A percentile compares a stretch with the other conserved stretches of the same genome.
These are phyloP conservation scores for Malus hybrid DNA, from an alignment of 331 rosid species.

Conservation along the genomic window DNA sequence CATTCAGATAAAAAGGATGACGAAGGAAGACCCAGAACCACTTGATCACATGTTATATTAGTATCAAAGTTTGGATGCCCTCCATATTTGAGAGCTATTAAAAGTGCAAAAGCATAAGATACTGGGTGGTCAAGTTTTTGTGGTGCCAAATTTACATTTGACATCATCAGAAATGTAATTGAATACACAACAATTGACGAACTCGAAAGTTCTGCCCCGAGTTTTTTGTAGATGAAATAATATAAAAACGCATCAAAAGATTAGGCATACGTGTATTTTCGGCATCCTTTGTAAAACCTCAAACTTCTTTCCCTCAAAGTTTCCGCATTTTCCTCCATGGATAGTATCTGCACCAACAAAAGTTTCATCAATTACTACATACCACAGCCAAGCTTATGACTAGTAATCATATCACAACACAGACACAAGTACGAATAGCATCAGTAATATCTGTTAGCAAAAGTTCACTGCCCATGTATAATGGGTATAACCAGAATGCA, in stretches of 20 bases:
- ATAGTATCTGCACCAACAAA: conserved; percentile 66
- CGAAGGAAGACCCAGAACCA: not conserved
- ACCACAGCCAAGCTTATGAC: not conserved
- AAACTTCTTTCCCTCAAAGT: conserved; percentile 90
- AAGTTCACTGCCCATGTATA: not conserved
- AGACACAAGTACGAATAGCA: not conserved
- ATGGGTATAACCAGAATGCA: not conserved
- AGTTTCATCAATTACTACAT: conserved; percentile 12
- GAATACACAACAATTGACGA: not conserved
- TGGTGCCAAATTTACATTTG: not conserved
- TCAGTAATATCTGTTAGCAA: not conserved
- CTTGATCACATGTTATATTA: not conserved
- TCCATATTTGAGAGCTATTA: not conserved
- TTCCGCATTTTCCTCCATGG: conserved; percentile 98
- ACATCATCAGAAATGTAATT: not conserved
- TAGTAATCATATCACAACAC: not conserved
- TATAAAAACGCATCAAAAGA: not conserved
- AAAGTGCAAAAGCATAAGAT: not conserved
- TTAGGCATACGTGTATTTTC: conserved; percentile 90
- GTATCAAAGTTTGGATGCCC: not conserved
- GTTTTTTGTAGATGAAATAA: not conserved
- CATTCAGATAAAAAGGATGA: not conserved
- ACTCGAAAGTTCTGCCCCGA: not conserved
- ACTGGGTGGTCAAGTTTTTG: not conserved
- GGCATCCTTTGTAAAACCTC: conserved; percentile 91